These are phyloP conservation scores for Lycium barbarum DNA, from an alignment of 257 asterid species.

Conservation along the genomic window DNA sequence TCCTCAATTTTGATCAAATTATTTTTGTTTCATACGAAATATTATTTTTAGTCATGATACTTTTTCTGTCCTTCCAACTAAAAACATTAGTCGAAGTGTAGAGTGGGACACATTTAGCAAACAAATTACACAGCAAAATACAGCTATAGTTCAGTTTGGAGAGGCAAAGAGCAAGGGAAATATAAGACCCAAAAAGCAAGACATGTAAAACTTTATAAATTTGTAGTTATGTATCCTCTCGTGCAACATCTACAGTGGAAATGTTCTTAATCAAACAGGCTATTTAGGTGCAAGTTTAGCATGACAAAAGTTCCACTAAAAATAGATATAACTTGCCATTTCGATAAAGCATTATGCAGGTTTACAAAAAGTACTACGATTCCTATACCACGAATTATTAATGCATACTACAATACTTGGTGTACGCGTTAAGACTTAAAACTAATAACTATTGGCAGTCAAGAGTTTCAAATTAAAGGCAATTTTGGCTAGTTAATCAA, in stretches of 20 bases:
- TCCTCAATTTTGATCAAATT: not conserved
- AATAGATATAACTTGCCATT: not conserved
- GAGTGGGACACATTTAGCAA: not conserved
- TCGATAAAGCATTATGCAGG: not conserved
- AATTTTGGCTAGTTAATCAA: not conserved
- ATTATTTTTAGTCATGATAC: not conserved
- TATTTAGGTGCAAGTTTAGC: not conserved
- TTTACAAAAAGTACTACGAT: not conserved
- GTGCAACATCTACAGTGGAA: not conserved
- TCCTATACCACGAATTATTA: not conserved
- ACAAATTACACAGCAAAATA: slow-evolving; percentile 10
- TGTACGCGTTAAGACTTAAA: not conserved
- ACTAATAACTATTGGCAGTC: slow-evolving; percentile 20
- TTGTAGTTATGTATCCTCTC: not conserved
- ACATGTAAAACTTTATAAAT: no score
- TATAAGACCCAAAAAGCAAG: not conserved
- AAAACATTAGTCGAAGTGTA: not conserved
- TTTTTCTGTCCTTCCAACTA: not conserved
- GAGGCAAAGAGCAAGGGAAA: not conserved
- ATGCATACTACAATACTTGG: not conserved
- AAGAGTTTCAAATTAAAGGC: not conserved
- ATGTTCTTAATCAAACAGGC: not conserved
- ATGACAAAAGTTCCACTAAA: not conserved
- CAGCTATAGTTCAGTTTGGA: not conserved
- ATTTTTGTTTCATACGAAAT: not conserved